These are phyloP conservation scores for Epichloe sylvatica DNA, from an alignment of 2,329 filamentous ascomycete species.

Conservation along the genomic window DNA sequence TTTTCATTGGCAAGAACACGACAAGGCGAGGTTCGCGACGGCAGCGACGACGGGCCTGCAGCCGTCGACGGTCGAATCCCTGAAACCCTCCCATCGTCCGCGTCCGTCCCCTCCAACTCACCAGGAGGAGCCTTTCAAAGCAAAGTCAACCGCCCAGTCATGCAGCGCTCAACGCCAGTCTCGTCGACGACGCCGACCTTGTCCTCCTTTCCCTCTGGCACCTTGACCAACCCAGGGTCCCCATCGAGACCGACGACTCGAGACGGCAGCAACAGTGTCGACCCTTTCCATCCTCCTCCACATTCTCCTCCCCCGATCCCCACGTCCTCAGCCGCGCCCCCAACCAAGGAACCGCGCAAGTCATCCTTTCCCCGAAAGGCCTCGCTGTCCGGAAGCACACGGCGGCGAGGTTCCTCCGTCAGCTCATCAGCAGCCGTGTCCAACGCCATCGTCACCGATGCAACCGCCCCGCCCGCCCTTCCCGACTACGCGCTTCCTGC, in stretches of 20 bases:
- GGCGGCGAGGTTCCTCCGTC: constrained; percentile 25
- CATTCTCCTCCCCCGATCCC: constrained; percentile 10
- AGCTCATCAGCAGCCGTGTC: constrained; percentile 21
- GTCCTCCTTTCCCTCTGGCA: constrained; percentile 21
- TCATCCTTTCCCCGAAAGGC: constrained; percentile 39
- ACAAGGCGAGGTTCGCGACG: too few species aligned
- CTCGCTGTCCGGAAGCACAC: constrained; percentile 35
- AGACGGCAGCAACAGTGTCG: constrained; percentile 15
- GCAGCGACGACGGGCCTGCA: too few species aligned
- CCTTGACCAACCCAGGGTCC: constrained; percentile 13
- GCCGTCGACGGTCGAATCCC: too few species aligned
- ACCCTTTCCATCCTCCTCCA: constrained; percentile 9
- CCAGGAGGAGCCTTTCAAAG: neutral
- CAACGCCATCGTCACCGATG: constrained; percentile 29
- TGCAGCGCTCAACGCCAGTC: constrained; percentile 6
- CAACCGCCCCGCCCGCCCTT: constrained; percentile 35
- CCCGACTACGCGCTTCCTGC: constrained; percentile 39
- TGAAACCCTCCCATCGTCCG: too few species aligned
- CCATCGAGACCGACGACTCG: constrained; percentile 22
- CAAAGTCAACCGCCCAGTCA: neutral
- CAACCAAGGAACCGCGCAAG: constrained; percentile 30
- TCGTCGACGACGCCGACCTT: constrained; percentile 20
- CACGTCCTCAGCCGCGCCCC: neutral
- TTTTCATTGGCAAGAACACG: too few species aligned
- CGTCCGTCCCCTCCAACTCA: too few species aligned